phyloP scores from a whole-genome alignment of 768 basidiomycete genomes.

The Flagelloscypha sp. region DNA sequence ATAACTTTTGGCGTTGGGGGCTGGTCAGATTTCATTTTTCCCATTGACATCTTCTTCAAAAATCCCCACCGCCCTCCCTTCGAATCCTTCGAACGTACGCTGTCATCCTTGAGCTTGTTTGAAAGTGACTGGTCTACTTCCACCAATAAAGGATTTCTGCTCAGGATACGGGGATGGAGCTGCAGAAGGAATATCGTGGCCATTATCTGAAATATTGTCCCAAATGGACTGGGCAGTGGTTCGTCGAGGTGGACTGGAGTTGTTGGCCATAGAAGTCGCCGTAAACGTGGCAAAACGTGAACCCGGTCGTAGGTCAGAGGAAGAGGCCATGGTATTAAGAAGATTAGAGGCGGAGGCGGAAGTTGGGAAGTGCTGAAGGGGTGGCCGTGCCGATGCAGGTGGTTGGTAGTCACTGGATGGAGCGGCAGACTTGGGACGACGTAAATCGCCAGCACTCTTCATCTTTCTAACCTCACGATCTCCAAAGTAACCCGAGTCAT shows the following conservation, averaged over 20 bases:
- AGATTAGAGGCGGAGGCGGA: slow-evolving; percentile 70
- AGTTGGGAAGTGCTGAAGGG: slow-evolving; percentile 41
- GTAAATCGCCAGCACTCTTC: slow-evolving; percentile 82
- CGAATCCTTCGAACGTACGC: slow-evolving; percentile 23
- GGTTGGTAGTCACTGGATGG: slow-evolving; percentile 17
- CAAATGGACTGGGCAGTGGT: slow-evolving; percentile 36
- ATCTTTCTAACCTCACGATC: slow-evolving; percentile 69
- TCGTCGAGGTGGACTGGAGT: slow-evolving; percentile 28
- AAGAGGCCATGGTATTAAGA: slow-evolving; percentile 27
- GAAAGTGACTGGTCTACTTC: no score
- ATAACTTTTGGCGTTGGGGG: slow-evolving; percentile 24
- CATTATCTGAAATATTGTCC: slow-evolving; percentile 38
- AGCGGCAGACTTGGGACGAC: slow-evolving; percentile 33
- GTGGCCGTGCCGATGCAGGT: slow-evolving; percentile 29
- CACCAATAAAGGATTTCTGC: slow-evolving; percentile 1
- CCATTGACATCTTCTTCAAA: slow-evolving; percentile 98
- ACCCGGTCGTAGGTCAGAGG: slow-evolving; percentile 26
- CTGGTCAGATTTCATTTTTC: slow-evolving; percentile 71
- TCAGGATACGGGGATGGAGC: slow-evolving; percentile 9
- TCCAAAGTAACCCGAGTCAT: slow-evolving; percentile 33
- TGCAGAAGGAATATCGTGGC: slow-evolving; percentile 13
- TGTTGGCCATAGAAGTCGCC: slow-evolving; percentile 31
- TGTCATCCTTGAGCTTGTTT: slow-evolving; percentile 6
- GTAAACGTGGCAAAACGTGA: slow-evolving; percentile 64
- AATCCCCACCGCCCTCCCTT: slow-evolving; percentile 87